A percentile compares a stretch with the other conserved stretches of the same genome.
These are phyloP conservation scores for Phytophthora pluvialis DNA, from an alignment of 352 stramenopile genomes.

Conservation along the genomic window DNA sequence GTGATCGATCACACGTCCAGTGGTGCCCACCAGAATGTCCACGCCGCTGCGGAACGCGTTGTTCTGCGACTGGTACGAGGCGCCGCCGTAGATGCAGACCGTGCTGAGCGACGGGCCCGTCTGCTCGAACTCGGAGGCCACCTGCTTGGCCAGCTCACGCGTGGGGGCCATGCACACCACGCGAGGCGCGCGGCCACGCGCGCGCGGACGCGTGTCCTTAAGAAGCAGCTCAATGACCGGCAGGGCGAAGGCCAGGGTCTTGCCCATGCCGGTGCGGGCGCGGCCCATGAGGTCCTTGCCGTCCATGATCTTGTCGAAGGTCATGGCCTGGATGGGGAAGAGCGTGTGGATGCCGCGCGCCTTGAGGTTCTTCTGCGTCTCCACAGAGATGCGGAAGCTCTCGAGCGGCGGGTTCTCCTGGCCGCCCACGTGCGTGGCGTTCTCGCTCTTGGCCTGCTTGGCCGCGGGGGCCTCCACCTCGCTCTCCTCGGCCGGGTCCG, in stretches of 20 bases:
- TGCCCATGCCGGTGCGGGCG: conserved; percentile 97
- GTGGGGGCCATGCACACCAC: conserved; percentile 98
- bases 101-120: conserved; percentile 82
- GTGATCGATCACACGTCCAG: conserved; percentile 93
- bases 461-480: conserved; percentile 44
- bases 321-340: conserved; percentile 94
- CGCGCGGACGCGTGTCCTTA: conserved; percentile 78
- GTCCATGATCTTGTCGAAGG: conserved; percentile 95
- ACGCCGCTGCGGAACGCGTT: conserved; percentile 87
- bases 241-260: conserved; percentile 98
- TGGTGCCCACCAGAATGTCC: conserved; percentile 94
- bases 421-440: conserved; percentile 49
- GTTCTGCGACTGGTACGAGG: conserved; percentile 91
- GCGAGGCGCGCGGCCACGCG: conserved; percentile 77
- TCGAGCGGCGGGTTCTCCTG: conserved; percentile 74
- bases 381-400: conserved; percentile 69
- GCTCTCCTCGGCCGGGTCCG: conserved; percentile 52
- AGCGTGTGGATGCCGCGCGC: conserved; percentile 87
- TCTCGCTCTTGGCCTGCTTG: conserved; percentile 54
- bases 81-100: conserved; percentile 93
- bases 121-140: conserved; percentile 91
- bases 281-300: conserved; percentile 98
- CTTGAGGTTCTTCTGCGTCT: conserved; percentile 68
- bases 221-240: conserved; percentile 94
- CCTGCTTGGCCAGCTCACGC: conserved; percentile 97